Conservation (phyloP, 2,329 filamentous ascomycete species). For the Oidium heveae region DNA sequence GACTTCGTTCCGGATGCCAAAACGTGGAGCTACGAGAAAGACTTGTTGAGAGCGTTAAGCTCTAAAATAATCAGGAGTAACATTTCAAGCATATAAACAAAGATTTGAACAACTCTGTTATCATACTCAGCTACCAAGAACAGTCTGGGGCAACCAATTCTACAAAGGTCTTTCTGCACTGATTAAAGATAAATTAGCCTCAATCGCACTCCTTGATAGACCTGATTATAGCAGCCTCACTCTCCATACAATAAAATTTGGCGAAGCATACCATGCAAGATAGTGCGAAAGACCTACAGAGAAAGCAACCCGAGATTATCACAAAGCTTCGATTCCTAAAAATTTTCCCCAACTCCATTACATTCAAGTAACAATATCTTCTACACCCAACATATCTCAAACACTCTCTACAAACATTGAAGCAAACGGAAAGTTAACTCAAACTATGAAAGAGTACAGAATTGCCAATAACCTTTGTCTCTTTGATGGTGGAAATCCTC, state of each 20-base stretch:
- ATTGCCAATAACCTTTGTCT: neutral
- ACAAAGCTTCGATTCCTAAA: too few species aligned
- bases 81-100: neutral
- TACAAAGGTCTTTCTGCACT: neutral
- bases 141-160: neutral
- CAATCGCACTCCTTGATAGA: too few species aligned
- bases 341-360: too few species aligned
- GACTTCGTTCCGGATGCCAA: neutral
- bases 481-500: neutral
- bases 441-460: neutral
- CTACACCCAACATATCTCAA: too few species aligned
- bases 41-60: neutral
- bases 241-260: too few species aligned
- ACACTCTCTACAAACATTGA: neutral
- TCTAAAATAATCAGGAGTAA: neutral
- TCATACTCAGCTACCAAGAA: neutral
- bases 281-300: too few species aligned
- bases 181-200: neutral
- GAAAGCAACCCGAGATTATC: too few species aligned
- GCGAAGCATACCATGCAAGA: too few species aligned
- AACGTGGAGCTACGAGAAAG: neutral
- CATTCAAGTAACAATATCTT: too few species aligned
- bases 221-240: too few species aligned
- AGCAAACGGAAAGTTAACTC: neutral
- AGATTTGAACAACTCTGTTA: neutral